Conservation (phyloP, 164 flowering plant species). For the Echeveria elegans region DNA sequence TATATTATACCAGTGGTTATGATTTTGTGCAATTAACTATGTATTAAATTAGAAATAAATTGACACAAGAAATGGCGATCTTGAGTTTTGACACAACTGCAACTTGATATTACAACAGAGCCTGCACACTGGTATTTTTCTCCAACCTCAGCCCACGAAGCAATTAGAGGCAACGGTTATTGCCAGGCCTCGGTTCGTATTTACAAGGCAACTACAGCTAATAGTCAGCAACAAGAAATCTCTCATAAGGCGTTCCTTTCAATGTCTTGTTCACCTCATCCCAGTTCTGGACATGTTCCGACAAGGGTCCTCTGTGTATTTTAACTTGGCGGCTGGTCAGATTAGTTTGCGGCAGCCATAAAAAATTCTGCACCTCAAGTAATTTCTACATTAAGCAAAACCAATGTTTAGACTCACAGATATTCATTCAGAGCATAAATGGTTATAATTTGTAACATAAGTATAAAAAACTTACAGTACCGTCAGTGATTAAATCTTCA, state of each 20-base stretch:
- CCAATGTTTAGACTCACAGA: background rate
- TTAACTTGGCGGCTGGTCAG: conserved; percentile 70
- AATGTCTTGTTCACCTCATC: conserved; percentile 27
- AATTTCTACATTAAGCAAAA: conserved; percentile 34
- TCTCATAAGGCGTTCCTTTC: conserved; percentile 11
- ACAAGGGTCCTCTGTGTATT: conserved; percentile 55
- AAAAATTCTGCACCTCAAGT: conserved; percentile 48
- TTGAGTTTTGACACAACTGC: no score
- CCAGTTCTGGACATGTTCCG: conserved; percentile 53
- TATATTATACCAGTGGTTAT: no score
- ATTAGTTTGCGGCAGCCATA: conserved; percentile 42
- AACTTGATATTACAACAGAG: background rate
- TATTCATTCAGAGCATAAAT: no score
- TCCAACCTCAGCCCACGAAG: no score
- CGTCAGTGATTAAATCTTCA: conserved; percentile 58
- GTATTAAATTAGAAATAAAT: no score
- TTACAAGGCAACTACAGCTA: background rate
- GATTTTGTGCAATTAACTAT: no score
- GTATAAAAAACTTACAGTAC: conserved; percentile 31
- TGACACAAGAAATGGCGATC: no score
- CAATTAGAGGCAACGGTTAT: background rate
- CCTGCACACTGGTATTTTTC: background rate
- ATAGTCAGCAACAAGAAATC: conserved; percentile 9
- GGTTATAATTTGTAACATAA: no score
- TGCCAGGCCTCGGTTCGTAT: background rate